phyloP scores from a whole-genome alignment of 164 flowering plant genomes.

The Nelumbo lutea region DNA sequence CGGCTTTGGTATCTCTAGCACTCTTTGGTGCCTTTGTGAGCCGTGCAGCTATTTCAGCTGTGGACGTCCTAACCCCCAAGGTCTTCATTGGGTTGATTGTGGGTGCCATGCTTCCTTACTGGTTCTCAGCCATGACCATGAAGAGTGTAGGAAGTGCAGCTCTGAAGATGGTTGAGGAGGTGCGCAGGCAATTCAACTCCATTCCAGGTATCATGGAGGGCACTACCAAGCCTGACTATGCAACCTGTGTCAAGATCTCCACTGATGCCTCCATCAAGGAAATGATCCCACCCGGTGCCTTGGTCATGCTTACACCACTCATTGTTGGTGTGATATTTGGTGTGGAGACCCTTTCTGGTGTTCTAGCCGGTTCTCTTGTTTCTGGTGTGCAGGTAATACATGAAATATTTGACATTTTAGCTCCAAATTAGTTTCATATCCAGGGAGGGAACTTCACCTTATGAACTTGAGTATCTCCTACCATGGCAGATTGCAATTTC shows the following conservation, averaged over 20 bases:
- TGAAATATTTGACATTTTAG: not conserved
- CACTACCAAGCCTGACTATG: conserved; percentile 31
- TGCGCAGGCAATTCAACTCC: conserved; percentile 33
- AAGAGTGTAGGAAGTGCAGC: conserved; percentile 37
- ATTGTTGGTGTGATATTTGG: conserved; percentile 29
- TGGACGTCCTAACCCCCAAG: conserved; percentile 28
- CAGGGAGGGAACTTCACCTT: too few species aligned
- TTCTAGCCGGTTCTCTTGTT: conserved; percentile 31
- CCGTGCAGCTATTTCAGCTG: conserved; percentile 24
- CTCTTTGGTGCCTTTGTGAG: conserved; percentile 34
- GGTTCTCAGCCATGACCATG: conserved; percentile 39
- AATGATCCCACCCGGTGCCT: conserved; percentile 34
- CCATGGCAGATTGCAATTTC: conserved; percentile 28
- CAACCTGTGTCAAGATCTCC: conserved; percentile 35
- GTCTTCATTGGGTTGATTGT: conserved; percentile 30
- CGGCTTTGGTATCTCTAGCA: conserved; percentile 24
- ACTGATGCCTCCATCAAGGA: conserved; percentile 34
- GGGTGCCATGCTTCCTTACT: conserved; percentile 35
- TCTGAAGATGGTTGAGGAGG: conserved; percentile 34
- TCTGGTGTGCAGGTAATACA: conserved; percentile 25
- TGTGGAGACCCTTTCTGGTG: conserved; percentile 32
- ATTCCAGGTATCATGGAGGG: conserved; percentile 35
- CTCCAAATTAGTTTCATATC: not conserved
- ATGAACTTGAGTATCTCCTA: too few species aligned
- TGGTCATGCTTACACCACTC: conserved; percentile 5